Base-by-base conservation (phyloP, 768 basidiomycete species). In the Lanmaoa rubissima region DNA sequence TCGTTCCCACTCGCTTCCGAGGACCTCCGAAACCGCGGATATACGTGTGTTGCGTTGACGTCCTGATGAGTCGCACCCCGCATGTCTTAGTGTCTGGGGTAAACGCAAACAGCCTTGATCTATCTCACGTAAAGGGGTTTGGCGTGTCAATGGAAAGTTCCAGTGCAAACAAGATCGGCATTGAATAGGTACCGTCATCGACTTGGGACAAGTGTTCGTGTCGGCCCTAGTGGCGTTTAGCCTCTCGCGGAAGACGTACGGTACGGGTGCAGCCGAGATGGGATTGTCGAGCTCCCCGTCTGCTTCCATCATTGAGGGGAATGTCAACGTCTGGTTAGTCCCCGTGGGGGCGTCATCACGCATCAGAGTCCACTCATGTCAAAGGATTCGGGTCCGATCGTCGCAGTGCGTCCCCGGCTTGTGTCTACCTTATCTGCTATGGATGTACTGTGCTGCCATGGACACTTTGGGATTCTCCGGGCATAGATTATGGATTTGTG, bases 51-150 rank as follows among this genome's bases (percentile, higher is more conserved):
- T 48, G n/a, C 26, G 17, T 34, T 50, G 43, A 41, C 43, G 17
- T 34, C 16, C 34, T 34, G 35, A 28, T 32, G 39, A 24, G 21
- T 51, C 34, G 16, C 48, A 34, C 55, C 26, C 39, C 49, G 41
- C 39, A 38, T 12, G 35, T 53, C 52, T 39, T 26, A 46, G 19
- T 16, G 16, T 39, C 40, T 53, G 55, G 60, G 45, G 59, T 36
- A 40, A 55, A 55, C 13, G 17, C 55, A 32, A 24, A 32, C 31
- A 39, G 24, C 46, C 38, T 48, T 34, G 47, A 47, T 48, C 31
- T 40, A 34, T 41, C 38, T 41, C 46, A 44, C 45, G 42, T 62
- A 49, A 52, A n/a, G 5, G 8, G 8, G 31, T 42, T 39, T 34
- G 38, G 16, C 46, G 32, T n/a, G n/a, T 44, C 58, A 46, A 9